phyloP scores from a whole-genome alignment of 75 land plant species.

The Pseudotsuga menziesii region DNA sequence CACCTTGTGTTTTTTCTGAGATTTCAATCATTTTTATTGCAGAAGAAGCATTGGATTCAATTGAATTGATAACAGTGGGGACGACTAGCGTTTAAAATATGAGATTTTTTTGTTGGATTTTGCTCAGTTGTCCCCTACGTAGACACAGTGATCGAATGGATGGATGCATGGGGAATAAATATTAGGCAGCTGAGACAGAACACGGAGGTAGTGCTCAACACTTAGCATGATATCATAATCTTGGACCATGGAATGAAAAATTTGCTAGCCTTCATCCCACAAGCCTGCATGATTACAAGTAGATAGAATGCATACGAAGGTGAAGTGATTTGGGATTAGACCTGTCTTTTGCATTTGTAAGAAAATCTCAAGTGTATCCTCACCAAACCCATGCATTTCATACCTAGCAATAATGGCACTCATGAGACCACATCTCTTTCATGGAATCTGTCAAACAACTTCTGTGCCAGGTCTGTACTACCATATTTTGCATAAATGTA shows the following conservation, averaged over 20 bases:
- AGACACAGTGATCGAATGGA: too few relatives aligned
- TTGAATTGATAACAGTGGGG: too few relatives aligned
- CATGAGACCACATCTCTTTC: constrained; percentile 19
- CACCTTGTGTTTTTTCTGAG: too few relatives aligned
- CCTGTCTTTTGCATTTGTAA: constrained; percentile 17
- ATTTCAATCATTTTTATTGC: too few relatives aligned
- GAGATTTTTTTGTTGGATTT: too few relatives aligned
- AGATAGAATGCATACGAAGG: constrained; percentile 19
- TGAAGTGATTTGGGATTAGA: constrained; percentile 15
- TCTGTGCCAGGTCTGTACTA: constrained; percentile 11
- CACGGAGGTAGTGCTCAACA: constrained; percentile 14
- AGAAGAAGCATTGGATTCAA: too few relatives aligned
- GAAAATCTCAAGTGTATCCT: constrained; percentile 18
- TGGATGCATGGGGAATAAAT: too few relatives aligned
- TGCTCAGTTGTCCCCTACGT: too few relatives aligned
- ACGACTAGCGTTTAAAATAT: too few relatives aligned
- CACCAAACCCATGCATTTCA: constrained; percentile 16
- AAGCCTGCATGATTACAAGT: constrained; percentile 24
- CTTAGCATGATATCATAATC: constrained; percentile 2
- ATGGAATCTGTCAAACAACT: constrained; percentile 14
- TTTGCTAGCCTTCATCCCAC: constrained; percentile 13
- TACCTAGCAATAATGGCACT: constrained; percentile 22
- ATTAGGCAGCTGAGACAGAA: too few relatives aligned
- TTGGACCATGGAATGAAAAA: constrained; percentile 16
- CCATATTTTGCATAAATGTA: constrained; percentile 30